Evolutionary conservation across 352 stramenopile genomes (phyloP), one percentile per base, ranked within the genome.

Genomic region (Globisporangium nodosum): DNA sequence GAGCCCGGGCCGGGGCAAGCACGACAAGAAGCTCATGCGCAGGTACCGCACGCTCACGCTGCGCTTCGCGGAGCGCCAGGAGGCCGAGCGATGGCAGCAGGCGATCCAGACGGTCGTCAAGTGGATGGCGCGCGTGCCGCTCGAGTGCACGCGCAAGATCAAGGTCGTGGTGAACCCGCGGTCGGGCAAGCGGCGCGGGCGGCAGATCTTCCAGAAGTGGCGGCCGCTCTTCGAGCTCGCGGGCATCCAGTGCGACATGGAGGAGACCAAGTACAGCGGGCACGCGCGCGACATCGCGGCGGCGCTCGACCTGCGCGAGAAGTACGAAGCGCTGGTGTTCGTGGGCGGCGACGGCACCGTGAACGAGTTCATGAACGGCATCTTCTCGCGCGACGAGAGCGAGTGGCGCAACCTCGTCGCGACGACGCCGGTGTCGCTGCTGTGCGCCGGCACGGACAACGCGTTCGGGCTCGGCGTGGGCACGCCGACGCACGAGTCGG

Each of bases 361-460:
- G n/a, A 90, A 90, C 54, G 82, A 92, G 65, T 92, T 92, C 55
- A 87, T 92, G 76, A 92, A 92, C 63, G 82, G 82, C 39, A 73
- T 90, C 33, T 86, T 92, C 56, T 70, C 74, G 35, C 72, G 78
- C 24, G 70, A 79, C n/a, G 82, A 92, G 68, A 61, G 58, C 54
- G 78, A 88, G 40, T 92, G 82, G 82, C 79, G 82, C 13, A 73
- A 78, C 21, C 61, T 92, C 27, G 79, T 92, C 45, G 78, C 80
- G 11, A 89, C 82, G 37, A 90, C 80, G 3, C 80, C 82, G 7
- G 61, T 92, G 16, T 88, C 82, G 46, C 74, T 92, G 30, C 49
- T 92, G 24, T 85, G 70, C 60, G 81, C 78, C 4, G 82, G 82
- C 33, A 90, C 82, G 18, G 78, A 90, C 52, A 90, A 92, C 58